A percentile compares a stretch with the other conserved stretches of the same genome.
Conservation (phyloP, 331 rosid species). For the Quercus tomentella region DNA sequence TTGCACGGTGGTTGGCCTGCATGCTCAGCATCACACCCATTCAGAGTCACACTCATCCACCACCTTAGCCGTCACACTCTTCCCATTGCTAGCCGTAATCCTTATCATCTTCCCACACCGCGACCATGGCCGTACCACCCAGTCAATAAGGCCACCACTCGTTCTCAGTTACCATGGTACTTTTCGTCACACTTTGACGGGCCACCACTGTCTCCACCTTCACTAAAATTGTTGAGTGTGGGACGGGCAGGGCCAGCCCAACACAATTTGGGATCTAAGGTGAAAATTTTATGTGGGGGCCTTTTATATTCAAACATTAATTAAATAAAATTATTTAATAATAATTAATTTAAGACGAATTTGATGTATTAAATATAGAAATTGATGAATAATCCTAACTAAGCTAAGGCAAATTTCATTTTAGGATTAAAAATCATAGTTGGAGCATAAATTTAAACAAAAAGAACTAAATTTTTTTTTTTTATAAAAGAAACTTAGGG, state of each 20-base stretch:
- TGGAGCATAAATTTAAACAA: too few species aligned
- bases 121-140: slow-evolving; percentile 39
- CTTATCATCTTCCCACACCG: slow-evolving; percentile 28
- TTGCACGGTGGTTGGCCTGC: slow-evolving; percentile 20
- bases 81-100: slow-evolving; percentile 33
- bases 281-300: too few species aligned
- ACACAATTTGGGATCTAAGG: too few species aligned
- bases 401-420: too few species aligned
- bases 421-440: too few species aligned
- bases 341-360: too few species aligned
- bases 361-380: too few species aligned
- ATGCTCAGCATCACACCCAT: slow-evolving; percentile 39
- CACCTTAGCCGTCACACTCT: slow-evolving; percentile 30
- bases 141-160: slow-evolving; percentile 39
- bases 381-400: too few species aligned
- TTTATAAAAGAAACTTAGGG: too few species aligned
- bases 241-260: slow-evolving; percentile 16
- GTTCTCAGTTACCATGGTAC: slow-evolving; percentile 23
- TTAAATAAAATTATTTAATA: too few species aligned
- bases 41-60: slow-evolving; percentile 56
- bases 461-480: too few species aligned
- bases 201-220: slow-evolving; percentile 39
- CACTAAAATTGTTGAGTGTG: slow-evolving; percentile 38
- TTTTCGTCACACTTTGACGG: slow-evolving; percentile 30
- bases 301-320: too few species aligned